Conservation (phyloP, 139 green algal species). For the Chlamydomonas asymmetrica region DNA sequence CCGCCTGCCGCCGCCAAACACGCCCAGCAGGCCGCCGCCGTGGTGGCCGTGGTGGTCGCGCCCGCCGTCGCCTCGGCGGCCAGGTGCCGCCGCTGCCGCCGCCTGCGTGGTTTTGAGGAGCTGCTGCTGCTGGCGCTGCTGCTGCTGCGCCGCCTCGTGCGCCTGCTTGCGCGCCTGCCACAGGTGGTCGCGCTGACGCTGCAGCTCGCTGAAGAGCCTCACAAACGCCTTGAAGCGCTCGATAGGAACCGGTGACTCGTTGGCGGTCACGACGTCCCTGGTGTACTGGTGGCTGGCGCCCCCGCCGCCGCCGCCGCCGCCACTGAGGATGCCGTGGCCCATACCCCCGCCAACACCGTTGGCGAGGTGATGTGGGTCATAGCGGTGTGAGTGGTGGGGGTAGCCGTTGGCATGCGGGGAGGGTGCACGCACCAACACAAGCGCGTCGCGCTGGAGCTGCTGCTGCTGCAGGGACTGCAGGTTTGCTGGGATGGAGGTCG, state of each 20-base stretch:
- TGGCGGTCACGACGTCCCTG: conserved; percentile 10
- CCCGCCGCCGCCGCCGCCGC: not conserved
- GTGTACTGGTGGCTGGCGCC: not conserved
- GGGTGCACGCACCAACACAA: not conserved
- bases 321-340: not conserved
- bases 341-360: not conserved
- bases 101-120: too few relatives aligned
- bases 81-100: too few relatives aligned
- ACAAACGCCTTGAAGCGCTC: conserved; percentile 29
- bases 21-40: too few relatives aligned
- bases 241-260: conserved; percentile 18
- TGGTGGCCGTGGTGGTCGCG: too few relatives aligned
- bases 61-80: too few relatives aligned
- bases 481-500: too few relatives aligned
- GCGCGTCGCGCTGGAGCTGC: not conserved
- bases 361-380: not conserved
- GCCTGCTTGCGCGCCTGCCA: too few relatives aligned
- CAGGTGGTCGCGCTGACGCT: not conserved
- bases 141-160: too few relatives aligned
- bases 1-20: too few relatives aligned
- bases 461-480: not conserved
- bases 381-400: not conserved
- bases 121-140: too few relatives aligned
- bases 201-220: conserved; percentile 8
- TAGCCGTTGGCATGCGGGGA: not conserved